These are phyloP conservation scores for Boletus rex-veris DNA, from an alignment of 768 basidiomycete genomes.

Conservation along the genomic window DNA sequence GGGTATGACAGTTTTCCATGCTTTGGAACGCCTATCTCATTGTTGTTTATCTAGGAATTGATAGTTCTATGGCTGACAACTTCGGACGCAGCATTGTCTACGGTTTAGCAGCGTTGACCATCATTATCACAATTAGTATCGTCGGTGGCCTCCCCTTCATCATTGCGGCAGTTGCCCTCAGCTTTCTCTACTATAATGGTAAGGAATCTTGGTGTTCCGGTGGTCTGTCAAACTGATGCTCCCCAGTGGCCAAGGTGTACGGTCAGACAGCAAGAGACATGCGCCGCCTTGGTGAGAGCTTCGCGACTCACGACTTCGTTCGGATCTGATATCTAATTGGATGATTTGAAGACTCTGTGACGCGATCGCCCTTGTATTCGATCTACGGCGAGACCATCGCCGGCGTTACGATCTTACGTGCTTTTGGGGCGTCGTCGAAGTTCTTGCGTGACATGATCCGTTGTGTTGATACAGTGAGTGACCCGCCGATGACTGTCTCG, in stretches of 20 bases:
- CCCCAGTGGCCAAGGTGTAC: conserved; percentile 47
- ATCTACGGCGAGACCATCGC: conserved; percentile 51
- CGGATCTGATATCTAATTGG: not conserved
- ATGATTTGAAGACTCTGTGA: conserved; percentile 39
- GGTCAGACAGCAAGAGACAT: conserved; percentile 87
- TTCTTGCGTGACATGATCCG: conserved; percentile 82
- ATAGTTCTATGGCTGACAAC: conserved; percentile 79
- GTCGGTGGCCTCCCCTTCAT: conserved; percentile 80
- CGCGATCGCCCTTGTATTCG: conserved; percentile 46
- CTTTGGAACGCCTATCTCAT: conserved; percentile 6
- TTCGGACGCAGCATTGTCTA: conserved; percentile 78
- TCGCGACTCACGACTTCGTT: not conserved
- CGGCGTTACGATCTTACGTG: conserved; percentile 57
- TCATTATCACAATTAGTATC: conserved; percentile 67
- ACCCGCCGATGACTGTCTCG: not conserved
- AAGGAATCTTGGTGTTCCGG: conserved; percentile 14
- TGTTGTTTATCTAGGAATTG: conserved; percentile 52
- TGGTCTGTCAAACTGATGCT: conserved; percentile 5
- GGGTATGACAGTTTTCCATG: conserved; percentile 31
- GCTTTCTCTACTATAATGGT: conserved; percentile 71
- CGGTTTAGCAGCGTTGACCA: conserved; percentile 65
- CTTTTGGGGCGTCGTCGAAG: conserved; percentile 86
- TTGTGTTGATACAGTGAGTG: conserved; percentile 72
- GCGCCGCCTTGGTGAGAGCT: conserved; percentile 62
- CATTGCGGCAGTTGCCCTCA: conserved; percentile 52